A percentile compares a stretch with the other conserved stretches of the same genome.
phyloP scores from a whole-genome alignment of 805 yeast genomes.

The Yamadazyma tumulicola region DNA sequence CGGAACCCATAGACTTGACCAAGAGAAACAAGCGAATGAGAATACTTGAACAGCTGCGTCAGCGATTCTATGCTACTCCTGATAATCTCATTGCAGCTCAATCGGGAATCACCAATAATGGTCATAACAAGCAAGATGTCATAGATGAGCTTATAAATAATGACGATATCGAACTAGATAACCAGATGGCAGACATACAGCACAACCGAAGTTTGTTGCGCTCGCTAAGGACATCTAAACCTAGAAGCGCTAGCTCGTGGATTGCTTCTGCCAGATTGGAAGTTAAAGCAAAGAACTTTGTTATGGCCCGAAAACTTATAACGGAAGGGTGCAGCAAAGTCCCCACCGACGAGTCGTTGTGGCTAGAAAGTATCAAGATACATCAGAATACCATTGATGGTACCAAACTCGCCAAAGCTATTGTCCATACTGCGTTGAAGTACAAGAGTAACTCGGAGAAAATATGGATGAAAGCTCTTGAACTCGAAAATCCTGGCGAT shows the following conservation, averaged over 20 bases:
- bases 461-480: slow-evolving; percentile 72
- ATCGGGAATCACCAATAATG: slow-evolving; percentile 26
- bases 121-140: slow-evolving; percentile 1
- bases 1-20: slow-evolving; percentile 88
- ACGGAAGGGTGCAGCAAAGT: slow-evolving; percentile 72
- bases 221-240: slow-evolving; percentile 71
- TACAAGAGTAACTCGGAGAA: slow-evolving; percentile 52
- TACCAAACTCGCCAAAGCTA: slow-evolving; percentile 44
- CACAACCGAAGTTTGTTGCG: slow-evolving; percentile 58
- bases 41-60: slow-evolving; percentile 54
- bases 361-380: slow-evolving; percentile 78
- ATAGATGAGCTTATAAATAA: slow-evolving; percentile 9
- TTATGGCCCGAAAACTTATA: slow-evolving; percentile 57
- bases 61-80: slow-evolving; percentile 79
- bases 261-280: slow-evolving; percentile 82
- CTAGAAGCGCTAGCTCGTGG: slow-evolving; percentile 75
- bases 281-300: slow-evolving; percentile 53
- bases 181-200: slow-evolving; percentile 52
- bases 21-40: slow-evolving; percentile 71
- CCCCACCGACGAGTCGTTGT: slow-evolving; percentile 65
- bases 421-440: slow-evolving; percentile 65
- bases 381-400: slow-evolving; percentile 44
- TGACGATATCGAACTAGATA: slow-evolving; percentile 12
- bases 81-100: slow-evolving; percentile 52
- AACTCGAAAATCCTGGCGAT: slow-evolving; percentile 55